Evolutionary conservation across 129 eudicot species (phyloP), one percentile per base, ranked within the genome.

Genomic region (Oenanthe sinensis): DNA sequence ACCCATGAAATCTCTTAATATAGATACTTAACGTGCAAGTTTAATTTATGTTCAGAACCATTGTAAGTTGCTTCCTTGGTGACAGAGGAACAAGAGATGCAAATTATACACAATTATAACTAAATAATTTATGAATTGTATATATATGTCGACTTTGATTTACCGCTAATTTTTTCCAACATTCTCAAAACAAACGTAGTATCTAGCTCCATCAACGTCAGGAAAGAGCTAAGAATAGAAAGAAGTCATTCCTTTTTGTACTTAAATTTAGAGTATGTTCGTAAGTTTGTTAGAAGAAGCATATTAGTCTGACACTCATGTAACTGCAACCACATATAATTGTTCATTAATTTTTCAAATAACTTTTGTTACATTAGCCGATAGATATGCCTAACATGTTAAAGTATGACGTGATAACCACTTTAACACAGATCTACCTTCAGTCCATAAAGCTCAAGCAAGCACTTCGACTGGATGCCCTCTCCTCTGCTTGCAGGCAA

Each of bases 401-500:
- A 20, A 42, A 33, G 60, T 39, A 8, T 30, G 16, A 47, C 8
- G 4, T 0, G 43, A 20, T 36, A 71, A 82, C 50, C 76, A 79
- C 30, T 71, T 82, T 3, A 79, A 76, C 28, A 69, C 46, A 80
- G 69, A 47, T 81, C 67, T 86, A 96, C 99, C 99, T 92, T 92
- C 33, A 96, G 93, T 40, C 97, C 99, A 86, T 96, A 96, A 60
- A 96, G 93, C 82, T 96, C 99, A 76, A 90, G 97, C 89, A 96
- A 84, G 86, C 99, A 96, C 86, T 91, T 96, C 14, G 97, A 82
- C 82, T 96, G 99, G 81, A 96, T 89, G 79, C 92, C 97, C 82
- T 92, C 99, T n/a, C 99, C 99, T 86, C 97, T 90, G 88, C 85
- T 90, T 79, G 99, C 80, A 63, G 99, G 97, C 84, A 96, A 86